These are phyloP conservation scores for Chlamydomonas eustigma DNA, from an alignment of 139 green algal genomes.

Conservation along the genomic window DNA sequence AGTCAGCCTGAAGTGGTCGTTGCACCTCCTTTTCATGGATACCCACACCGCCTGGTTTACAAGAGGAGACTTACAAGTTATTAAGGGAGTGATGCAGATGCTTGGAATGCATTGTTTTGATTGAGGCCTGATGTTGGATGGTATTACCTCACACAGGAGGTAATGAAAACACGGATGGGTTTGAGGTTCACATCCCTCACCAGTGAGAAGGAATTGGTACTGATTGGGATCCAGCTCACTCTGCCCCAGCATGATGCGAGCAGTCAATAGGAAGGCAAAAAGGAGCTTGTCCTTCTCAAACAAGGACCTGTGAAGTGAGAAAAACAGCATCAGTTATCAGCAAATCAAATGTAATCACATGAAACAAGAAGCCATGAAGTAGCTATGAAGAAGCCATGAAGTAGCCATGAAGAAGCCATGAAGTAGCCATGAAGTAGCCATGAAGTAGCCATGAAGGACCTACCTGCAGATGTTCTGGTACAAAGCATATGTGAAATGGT, in stretches of 20 bases:
- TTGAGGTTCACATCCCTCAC: slow-evolving; percentile 3
- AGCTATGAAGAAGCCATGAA: too few relatives aligned
- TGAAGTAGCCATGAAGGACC: too few relatives aligned
- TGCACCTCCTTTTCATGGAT: slow-evolving; percentile 15
- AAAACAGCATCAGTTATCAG: too few relatives aligned
- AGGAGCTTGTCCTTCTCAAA: slow-evolving; percentile 84
- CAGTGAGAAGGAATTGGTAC: slow-evolving; percentile 75
- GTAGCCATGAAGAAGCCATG: too few relatives aligned
- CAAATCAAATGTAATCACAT: too few relatives aligned
- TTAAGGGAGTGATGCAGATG: too few relatives aligned
- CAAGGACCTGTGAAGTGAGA: slow-evolving; percentile 35
- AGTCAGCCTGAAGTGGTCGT: slow-evolving; percentile 13
- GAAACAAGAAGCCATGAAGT: too few relatives aligned
- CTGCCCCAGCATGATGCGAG: slow-evolving; percentile 46
- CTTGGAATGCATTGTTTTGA: too few relatives aligned
- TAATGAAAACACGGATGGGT: neutral
- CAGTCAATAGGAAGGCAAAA: slow-evolving; percentile 65
- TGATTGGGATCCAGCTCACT: slow-evolving; percentile 46
- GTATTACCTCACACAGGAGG: too few relatives aligned
- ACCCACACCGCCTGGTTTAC: slow-evolving; percentile 7
- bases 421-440: too few relatives aligned
- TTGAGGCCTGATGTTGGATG: too few relatives aligned
- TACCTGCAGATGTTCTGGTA: slow-evolving; percentile 71
- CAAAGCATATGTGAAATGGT: slow-evolving; percentile 67
- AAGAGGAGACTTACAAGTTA: too few relatives aligned